Evolutionary conservation across 73 alveolate genomes (phyloP).

Genomic region (Stentor coeruleus): DNA sequence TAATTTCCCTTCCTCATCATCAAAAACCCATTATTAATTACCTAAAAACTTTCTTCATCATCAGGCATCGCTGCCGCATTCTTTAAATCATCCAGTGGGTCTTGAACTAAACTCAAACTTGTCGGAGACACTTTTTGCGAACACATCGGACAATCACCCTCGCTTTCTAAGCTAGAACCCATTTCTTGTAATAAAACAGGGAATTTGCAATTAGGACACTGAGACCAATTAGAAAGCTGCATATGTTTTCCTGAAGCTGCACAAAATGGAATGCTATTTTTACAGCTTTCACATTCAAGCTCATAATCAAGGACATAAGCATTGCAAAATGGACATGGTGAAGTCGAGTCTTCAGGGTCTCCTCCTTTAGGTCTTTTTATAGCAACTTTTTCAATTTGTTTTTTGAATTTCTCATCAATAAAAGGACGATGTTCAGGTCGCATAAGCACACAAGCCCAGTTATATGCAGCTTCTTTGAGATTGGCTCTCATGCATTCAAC

Average conservation of each 20-base stretch:
- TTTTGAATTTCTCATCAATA: conserved; percentile 87
- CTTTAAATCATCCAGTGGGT: conserved; percentile 57
- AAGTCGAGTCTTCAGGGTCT: conserved; percentile 80
- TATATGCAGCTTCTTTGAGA: conserved; percentile 84
- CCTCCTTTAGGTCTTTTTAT: conserved; percentile 91
- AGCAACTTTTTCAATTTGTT: conserved; percentile 87
- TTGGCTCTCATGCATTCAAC: conserved; percentile 98
- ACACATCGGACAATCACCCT: conserved; percentile 46
- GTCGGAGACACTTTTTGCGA: conserved; percentile 31
- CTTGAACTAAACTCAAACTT: conserved; percentile 33
- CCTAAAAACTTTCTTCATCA: conserved; percentile 35
- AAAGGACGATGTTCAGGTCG: conserved; percentile 93
- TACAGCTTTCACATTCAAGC: conserved; percentile 90
- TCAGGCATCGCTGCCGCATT: conserved; percentile 32
- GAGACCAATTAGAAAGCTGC: conserved; percentile 75
- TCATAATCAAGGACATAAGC: conserved; percentile 81
- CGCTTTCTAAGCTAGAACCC: background rate
- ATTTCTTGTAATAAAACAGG: conserved; percentile 54
- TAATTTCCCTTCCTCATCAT: too few relatives aligned
- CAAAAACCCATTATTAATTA: too few relatives aligned
- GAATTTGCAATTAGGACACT: conserved; percentile 89
- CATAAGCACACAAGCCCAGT: conserved; percentile 97
- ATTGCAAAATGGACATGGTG: conserved; percentile 96
- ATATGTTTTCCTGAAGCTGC: conserved; percentile 97
- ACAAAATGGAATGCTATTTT: conserved; percentile 95